Percentiles rank a stretch among this genome's conserved stretches.
Conservation (phyloP, 768 basidiomycete species). For the Boletus vermiculosoides region DNA sequence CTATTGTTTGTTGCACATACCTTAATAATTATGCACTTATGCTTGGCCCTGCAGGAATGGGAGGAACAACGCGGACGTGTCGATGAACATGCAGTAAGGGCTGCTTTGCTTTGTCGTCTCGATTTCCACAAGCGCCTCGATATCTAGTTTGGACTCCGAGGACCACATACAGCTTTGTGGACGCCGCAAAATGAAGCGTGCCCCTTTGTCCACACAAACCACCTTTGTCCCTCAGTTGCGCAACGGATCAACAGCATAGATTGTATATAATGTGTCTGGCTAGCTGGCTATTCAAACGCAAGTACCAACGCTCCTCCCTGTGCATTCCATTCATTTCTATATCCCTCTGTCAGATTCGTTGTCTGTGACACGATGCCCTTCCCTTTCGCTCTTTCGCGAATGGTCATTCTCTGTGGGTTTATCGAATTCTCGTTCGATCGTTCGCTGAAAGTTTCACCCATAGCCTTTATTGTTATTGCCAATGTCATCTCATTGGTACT, state of each 20-base stretch:
- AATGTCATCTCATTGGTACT: conserved; percentile 17
- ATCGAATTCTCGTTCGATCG: not conserved
- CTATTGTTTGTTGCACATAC: not conserved
- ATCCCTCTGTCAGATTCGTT: not conserved
- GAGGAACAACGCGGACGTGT: not conserved
- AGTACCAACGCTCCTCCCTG: not conserved
- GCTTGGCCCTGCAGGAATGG: not conserved
- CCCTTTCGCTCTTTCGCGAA: conserved; percentile 20
- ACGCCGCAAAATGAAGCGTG: not conserved
- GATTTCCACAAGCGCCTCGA: not conserved
- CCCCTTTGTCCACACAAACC: conserved; percentile 12
- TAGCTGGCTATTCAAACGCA: not conserved
- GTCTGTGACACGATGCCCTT: conserved; percentile 32
- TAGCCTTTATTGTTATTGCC: conserved; percentile 18
- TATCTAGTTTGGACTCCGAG: not conserved
- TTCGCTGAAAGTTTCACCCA: conserved; percentile 1
- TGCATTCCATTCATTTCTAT: conserved; percentile 7
- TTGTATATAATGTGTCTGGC: conserved; percentile 16
- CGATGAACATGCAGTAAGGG: not conserved
- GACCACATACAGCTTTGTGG: conserved; percentile 3
- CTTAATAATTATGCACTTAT: not conserved
- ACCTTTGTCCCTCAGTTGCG: conserved; percentile 10
- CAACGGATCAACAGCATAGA: not conserved
- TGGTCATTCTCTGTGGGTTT: conserved; percentile 20
- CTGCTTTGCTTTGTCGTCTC: not conserved